These are phyloP conservation scores for Aspergillus biplanus DNA, from an alignment of 495 filamentous ascomycete genomes.

Conservation along the genomic window DNA sequence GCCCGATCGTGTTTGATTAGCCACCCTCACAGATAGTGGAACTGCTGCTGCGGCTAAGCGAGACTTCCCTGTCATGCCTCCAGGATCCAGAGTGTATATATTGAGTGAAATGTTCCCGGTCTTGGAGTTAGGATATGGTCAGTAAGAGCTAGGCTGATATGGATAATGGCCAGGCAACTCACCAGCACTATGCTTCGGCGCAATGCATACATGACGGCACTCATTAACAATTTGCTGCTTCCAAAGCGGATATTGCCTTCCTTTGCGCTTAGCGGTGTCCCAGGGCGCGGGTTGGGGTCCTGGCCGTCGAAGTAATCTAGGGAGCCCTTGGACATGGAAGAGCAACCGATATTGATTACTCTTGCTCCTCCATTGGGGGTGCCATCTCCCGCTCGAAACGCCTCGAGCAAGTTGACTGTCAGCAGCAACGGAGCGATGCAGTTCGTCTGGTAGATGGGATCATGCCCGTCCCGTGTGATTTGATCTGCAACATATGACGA, in stretches of 20 bases:
- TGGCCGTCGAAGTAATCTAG: conserved; percentile 42
- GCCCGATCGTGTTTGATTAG: conserved; percentile 41
- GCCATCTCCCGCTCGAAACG: conserved; percentile 44
- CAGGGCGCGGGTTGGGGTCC: conserved; percentile 24
- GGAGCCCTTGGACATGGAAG: conserved; percentile 38
- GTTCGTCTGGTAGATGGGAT: conserved; percentile 49
- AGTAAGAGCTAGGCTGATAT: neutral
- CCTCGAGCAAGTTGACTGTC: conserved; percentile 46
- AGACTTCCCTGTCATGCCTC: conserved; percentile 37
- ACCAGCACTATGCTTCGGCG: conserved; percentile 45
- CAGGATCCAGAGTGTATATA: conserved; percentile 48
- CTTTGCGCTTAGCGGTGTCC: conserved; percentile 35
- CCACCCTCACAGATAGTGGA: conserved; percentile 40
- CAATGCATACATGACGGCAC: conserved; percentile 46
- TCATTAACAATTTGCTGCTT: conserved; percentile 47
- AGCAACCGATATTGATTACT: conserved; percentile 47
- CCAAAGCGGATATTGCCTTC: conserved; percentile 42
- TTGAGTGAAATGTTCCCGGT: conserved; percentile 43
- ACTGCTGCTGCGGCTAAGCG: conserved; percentile 29
- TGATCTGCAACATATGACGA: conserved; percentile 42
- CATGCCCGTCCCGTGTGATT: conserved; percentile 42
- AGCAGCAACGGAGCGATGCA: conserved; percentile 45
- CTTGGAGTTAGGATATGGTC: conserved; percentile 24
- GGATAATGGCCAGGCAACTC: conserved; percentile 22
- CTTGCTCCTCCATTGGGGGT: conserved; percentile 38